Percentiles rank a stretch among this genome's conserved stretches.
These are phyloP conservation scores for Vaccinium corymbosum DNA, from an alignment of 148 eudicot genomes.

Conservation along the genomic window DNA sequence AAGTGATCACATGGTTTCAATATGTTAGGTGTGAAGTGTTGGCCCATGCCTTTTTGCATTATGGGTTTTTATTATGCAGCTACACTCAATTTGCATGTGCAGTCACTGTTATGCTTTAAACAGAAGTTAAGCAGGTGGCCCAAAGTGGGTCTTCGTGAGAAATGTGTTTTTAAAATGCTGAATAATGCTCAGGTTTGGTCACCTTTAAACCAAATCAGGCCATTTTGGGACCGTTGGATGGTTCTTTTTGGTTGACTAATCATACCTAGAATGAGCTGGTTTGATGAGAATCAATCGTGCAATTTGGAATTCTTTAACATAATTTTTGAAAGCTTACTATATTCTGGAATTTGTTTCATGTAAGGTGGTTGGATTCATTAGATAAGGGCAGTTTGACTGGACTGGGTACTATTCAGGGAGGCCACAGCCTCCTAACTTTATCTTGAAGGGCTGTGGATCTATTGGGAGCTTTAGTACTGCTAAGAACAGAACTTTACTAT, in stretches of 20 bases:
- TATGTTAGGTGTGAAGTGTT: constrained; percentile 9
- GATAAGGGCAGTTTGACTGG: background rate
- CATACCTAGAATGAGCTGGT: background rate
- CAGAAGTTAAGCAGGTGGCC: background rate
- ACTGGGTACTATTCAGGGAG: background rate
- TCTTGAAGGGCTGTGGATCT: background rate
- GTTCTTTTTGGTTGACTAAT: background rate
- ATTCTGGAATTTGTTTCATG: background rate
- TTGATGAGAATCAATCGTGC: constrained; percentile 2
- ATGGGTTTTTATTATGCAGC: background rate
- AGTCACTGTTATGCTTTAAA: background rate
- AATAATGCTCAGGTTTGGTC: background rate
- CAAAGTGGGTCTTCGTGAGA: background rate
- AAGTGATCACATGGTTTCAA: constrained; percentile 15
- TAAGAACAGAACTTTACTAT: background rate
- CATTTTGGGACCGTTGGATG: background rate
- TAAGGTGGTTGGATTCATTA: background rate
- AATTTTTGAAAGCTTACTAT: background rate
- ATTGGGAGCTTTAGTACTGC: background rate
- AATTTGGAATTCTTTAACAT: background rate
- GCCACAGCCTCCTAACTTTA: background rate
- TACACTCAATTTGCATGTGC: constrained; percentile 5
- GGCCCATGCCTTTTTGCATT: constrained; percentile 15
- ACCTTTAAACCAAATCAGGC: background rate
- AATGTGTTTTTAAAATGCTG: background rate